phyloP scores from a whole-genome alignment of 2,329 filamentous ascomycete genomes.

The Paramyrothecium roridum region DNA sequence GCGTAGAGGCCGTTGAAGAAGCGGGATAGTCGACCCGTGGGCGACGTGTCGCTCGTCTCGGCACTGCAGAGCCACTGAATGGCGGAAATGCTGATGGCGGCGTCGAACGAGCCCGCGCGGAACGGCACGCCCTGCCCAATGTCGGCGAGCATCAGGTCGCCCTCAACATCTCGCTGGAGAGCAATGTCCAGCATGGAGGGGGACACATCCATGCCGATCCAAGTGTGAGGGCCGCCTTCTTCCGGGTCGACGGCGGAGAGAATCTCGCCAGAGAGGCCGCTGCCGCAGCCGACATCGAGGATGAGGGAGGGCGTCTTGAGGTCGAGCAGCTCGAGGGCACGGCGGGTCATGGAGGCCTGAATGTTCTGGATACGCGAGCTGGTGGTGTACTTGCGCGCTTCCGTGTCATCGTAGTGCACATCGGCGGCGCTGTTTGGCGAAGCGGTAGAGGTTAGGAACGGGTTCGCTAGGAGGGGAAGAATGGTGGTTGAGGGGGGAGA shows the following conservation, averaged over 20 bases:
- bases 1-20: conserved; percentile 96
- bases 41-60: conserved; percentile 80
- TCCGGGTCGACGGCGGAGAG: conserved; percentile 67
- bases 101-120: conserved; percentile 87
- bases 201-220: conserved; percentile 96
- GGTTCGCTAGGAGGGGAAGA: conserved; percentile 11
- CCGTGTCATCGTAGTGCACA: conserved; percentile 93
- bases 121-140: conserved; percentile 96
- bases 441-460: conserved; percentile 18
- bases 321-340: conserved; percentile 87
- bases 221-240: conserved; percentile 82
- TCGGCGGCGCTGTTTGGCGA: conserved; percentile 70
- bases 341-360: conserved; percentile 89
- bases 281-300: conserved; percentile 95
- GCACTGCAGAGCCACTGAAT: conserved; percentile 99
- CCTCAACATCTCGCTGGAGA: conserved; percentile 85
- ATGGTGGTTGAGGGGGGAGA: conserved; percentile 5
- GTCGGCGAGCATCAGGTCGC: conserved; percentile 90
- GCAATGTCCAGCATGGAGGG: conserved; percentile 97
- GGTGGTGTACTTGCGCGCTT: conserved; percentile 97
- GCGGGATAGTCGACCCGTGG: conserved; percentile 70
- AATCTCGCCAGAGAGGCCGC: conserved; percentile 90
- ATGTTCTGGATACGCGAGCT: conserved; percentile 94
- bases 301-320: conserved; percentile 79
- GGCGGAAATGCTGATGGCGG: conserved; percentile 89